These are phyloP conservation scores for Skeletonema costatum DNA, from an alignment of 108 stramenopile species.

Conservation along the genomic window DNA sequence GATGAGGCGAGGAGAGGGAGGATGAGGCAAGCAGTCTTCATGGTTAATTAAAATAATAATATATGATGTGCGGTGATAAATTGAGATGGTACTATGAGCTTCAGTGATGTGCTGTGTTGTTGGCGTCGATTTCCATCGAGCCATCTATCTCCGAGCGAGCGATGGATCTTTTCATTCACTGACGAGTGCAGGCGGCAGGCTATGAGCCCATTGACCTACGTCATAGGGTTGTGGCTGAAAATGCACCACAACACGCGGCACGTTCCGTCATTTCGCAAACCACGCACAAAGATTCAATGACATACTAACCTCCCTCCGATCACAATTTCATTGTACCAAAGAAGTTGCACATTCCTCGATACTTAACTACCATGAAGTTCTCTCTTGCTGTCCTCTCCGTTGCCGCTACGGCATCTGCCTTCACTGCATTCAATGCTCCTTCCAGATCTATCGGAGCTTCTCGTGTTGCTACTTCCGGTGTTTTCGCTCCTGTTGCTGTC, in stretches of 20 bases:
- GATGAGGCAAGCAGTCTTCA: conserved; percentile 20
- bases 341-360: conserved; percentile 2
- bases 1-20: conserved; percentile 44
- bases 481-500: conserved; percentile 31
- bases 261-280: not conserved
- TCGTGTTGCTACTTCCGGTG: conserved; percentile 16
- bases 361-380: conserved; percentile 48
- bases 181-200: not conserved
- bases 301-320: not conserved
- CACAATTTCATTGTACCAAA: not conserved
- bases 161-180: not conserved
- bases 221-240: not conserved
- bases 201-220: not conserved
- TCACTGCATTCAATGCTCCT: conserved; percentile 29
- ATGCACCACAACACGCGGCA: not conserved
- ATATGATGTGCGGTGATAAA: not conserved
- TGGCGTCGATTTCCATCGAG: not conserved
- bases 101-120: not conserved
- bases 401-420: conserved; percentile 57
- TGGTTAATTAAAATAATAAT: not conserved
- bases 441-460: conserved; percentile 15
- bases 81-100: not conserved
- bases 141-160: too few species aligned
- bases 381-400: conserved; percentile 46
- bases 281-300: not conserved